Conservation (phyloP, 1,284 basidiomycete genomes). For the Austroboletus novae-zelandiae region DNA sequence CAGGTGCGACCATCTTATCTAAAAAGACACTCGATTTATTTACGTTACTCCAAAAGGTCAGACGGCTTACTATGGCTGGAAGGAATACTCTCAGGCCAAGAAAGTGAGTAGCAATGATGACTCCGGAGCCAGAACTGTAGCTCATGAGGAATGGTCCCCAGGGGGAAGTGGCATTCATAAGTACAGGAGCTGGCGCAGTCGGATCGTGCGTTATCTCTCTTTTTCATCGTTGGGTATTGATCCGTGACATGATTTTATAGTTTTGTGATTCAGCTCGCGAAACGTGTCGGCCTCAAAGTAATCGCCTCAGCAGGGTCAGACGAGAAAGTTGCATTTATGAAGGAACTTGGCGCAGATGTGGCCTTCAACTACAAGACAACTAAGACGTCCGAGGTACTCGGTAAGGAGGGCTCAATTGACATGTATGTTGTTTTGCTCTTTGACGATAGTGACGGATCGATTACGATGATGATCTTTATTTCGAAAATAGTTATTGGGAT, state of each 20-base stretch:
- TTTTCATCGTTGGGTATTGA: background rate
- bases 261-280: slow-evolving; percentile 34
- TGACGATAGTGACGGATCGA: no score
- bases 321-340: slow-evolving; percentile 39
- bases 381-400: slow-evolving; percentile 24
- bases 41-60: slow-evolving; percentile 9
- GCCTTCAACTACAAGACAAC: slow-evolving; percentile 40
- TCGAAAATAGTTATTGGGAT: slow-evolving; percentile 42
- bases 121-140: background rate
- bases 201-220: slow-evolving; percentile 15
- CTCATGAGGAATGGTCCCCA: background rate
- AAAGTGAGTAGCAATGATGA: slow-evolving; percentile 4
- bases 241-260: slow-evolving; percentile 1
- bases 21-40: no score
- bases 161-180: slow-evolving; percentile 21
- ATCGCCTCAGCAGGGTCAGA: slow-evolving; percentile 40
- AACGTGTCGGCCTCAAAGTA: slow-evolving; percentile 37
- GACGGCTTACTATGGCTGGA: slow-evolving; percentile 23
- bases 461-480: background rate
- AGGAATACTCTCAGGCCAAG: slow-evolving; percentile 19
- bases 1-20: slow-evolving; percentile 1
- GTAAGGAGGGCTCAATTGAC: slow-evolving; percentile 23
- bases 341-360: slow-evolving; percentile 36
- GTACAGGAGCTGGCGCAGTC: slow-evolving; percentile 18
- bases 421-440: slow-evolving; percentile 12